Evolutionary conservation across 148 eudicot species (phyloP).

Genomic region (Rhododendron kiyosumense): DNA sequence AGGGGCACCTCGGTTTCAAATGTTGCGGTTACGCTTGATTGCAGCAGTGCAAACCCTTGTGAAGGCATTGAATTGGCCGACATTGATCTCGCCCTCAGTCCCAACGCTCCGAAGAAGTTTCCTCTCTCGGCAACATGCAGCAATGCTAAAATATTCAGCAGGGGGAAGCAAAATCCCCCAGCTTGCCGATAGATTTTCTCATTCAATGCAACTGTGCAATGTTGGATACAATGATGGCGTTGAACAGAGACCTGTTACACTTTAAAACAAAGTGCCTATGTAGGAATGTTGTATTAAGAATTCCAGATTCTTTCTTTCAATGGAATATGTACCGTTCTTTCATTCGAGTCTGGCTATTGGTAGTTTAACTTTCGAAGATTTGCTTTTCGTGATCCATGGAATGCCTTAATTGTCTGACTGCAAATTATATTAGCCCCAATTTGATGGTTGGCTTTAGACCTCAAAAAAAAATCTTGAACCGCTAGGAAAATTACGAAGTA

Average conservation of each 20-base stretch:
- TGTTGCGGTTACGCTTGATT: constrained; percentile 21
- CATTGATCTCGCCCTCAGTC: constrained; percentile 11
- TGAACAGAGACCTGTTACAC: too few relatives aligned
- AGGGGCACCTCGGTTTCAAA: constrained; percentile 39
- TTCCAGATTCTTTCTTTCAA: background rate
- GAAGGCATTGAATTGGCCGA: constrained; percentile 39
- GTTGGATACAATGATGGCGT: background rate
- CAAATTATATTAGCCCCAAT: background rate
- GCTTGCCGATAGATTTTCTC: background rate
- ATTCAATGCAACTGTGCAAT: background rate
- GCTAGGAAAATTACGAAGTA: background rate
- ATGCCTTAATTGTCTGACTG: background rate
- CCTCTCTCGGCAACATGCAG: constrained; percentile 24
- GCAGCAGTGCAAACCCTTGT: constrained; percentile 49
- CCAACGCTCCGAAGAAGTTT: background rate
- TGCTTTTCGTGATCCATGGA: background rate
- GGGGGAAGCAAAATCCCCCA: constrained; percentile 28
- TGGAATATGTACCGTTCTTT: background rate
- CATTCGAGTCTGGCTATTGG: background rate
- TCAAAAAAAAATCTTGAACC: background rate
- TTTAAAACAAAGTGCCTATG: background rate
- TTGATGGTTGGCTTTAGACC: background rate
- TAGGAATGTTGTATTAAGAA: background rate
- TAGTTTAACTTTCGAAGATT: background rate
- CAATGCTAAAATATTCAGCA: constrained; percentile 30